Base-by-base conservation (phyloP, 1,284 basidiomycete species). In the Tilletia walkeri region DNA sequence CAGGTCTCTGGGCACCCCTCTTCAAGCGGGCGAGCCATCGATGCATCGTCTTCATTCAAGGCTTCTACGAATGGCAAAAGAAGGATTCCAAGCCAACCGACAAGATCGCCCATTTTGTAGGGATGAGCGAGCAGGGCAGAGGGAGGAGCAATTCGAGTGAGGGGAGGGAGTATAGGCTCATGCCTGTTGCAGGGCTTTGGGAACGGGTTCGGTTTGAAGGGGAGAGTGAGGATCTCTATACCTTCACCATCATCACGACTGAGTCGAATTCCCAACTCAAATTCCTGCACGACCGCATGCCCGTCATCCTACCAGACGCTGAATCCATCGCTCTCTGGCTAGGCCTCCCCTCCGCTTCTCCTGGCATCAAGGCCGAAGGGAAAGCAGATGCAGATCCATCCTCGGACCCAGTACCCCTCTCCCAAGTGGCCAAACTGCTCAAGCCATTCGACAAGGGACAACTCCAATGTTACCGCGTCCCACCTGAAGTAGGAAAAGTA, bases 211-310 rank as follows among this genome's bases (percentile, higher is more conserved):
- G 86, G 5, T 87, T 72, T 68, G 80, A 84, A 88, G 90, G 88
- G 3, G 67, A 76, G 68, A 86, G 86, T 0, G 84, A 89, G 63
- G 88, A 89, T 0, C 85, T 92, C 0, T 92, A 89, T 86, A 92
- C 92, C 0, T 97, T 93, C 82, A 91, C 92, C 0, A 92, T 98
- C 70, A 89, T 97, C 65, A 98, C 95, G 0, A 94, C 93, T 0
- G 74, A 76, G 9, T 76, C 77, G 67, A 84, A 84, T 73, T 76
- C 80, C 67, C 84, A 85, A 71, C 79, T 86, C 10, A 72, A 71
- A 6, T 85, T 85, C 66, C 75, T 85, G 9, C 95, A 97, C 83
- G 92, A 95, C 79, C 89, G 95, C 18, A 94, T 95, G 86, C 95
- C 95, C 2, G 92, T 94, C 67, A 91, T 97, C 66, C 87, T 98